Percentiles rank a stretch among this genome's conserved stretches.
Evolutionary conservation across 2,329 filamentous ascomycete genomes (phyloP).

Genomic region (Lachnellula suecica): DNA sequence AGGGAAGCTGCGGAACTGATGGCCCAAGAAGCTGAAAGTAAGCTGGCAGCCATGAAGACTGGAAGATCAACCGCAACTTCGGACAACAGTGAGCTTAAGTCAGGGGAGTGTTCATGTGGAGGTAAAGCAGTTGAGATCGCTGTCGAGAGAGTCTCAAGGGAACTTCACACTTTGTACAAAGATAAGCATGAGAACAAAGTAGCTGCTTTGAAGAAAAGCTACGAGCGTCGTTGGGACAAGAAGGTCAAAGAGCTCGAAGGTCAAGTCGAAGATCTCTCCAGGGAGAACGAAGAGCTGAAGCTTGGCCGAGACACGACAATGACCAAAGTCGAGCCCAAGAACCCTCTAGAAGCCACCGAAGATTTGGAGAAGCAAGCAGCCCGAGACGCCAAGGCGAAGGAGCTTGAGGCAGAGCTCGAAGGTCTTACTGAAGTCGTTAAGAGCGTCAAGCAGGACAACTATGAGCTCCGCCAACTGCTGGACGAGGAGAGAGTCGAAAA

Average conservation of each 20-base stretch:
- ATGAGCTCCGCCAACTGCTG: conserved; percentile 61
- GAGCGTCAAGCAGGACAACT: conserved; percentile 69
- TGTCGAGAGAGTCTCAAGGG: conserved; percentile 88
- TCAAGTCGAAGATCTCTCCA: conserved; percentile 65
- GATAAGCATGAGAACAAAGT: conserved; percentile 97
- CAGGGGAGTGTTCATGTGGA: conserved; percentile 28
- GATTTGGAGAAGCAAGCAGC: conserved; percentile 60
- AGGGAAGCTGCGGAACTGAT: conserved; percentile 73
- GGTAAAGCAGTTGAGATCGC: conserved; percentile 74
- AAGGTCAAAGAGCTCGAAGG: conserved; percentile 76
- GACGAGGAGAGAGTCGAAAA: conserved; percentile 79
- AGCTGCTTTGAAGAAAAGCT: conserved; percentile 78
- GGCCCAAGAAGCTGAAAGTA: conserved; percentile 73
- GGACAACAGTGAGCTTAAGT: conserved; percentile 33
- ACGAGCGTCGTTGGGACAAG: conserved; percentile 89
- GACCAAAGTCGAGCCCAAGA: conserved; percentile 53
- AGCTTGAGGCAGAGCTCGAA: conserved; percentile 73
- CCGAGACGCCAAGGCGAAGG: conserved; percentile 77
- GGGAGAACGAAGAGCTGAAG: conserved; percentile 75
- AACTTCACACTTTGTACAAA: conserved; percentile 92
- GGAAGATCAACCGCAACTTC: conserved; percentile 47
- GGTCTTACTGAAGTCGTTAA: conserved; percentile 71
- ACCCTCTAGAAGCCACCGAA: conserved; percentile 41
- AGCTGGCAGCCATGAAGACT: conserved; percentile 71
- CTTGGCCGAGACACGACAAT: conserved; percentile 59